Percentiles rank a stretch among this genome's conserved stretches.
These are phyloP conservation scores for Candida ovalis DNA, from an alignment of 805 yeast species.

Conservation along the genomic window DNA sequence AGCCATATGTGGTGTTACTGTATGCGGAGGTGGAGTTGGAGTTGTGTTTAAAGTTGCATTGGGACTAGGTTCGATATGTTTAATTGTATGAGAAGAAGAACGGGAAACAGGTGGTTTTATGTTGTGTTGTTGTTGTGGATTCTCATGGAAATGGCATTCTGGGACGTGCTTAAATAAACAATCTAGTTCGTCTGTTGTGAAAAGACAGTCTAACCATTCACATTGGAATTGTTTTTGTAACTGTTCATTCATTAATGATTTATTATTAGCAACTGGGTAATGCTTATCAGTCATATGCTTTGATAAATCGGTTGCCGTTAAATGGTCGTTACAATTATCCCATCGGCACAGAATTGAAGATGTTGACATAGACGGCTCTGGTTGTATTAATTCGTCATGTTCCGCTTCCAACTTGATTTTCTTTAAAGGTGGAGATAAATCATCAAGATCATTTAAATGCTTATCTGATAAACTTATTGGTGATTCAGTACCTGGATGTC, in stretches of 20 bases:
- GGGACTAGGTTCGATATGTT: too few species aligned
- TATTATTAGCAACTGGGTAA: slow-evolving; percentile 18
- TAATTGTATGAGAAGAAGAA: too few species aligned
- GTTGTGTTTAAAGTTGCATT: too few species aligned
- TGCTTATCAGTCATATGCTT: slow-evolving; percentile 52
- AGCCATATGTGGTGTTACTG: too few species aligned
- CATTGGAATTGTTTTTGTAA: slow-evolving; percentile 40
- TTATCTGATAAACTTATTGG: slow-evolving; percentile 10
- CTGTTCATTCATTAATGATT: not conserved
- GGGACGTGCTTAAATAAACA: slow-evolving; percentile 59
- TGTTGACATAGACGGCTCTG: slow-evolving; percentile 34
- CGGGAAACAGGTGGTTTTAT: too few species aligned
- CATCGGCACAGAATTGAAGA: slow-evolving; percentile 51
- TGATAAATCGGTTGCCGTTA: slow-evolving; percentile 38
- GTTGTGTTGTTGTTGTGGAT: not conserved
- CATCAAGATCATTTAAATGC: not conserved
- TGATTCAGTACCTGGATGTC: slow-evolving; percentile 2
- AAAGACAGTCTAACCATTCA: slow-evolving; percentile 75
- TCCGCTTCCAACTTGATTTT: not conserved
- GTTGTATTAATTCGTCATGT: slow-evolving; percentile 18
- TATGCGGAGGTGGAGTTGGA: too few species aligned
- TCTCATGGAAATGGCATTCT: slow-evolving; percentile 14
- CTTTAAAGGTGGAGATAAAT: not conserved
- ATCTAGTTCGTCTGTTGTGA: slow-evolving; percentile 47
- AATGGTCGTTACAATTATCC: slow-evolving; percentile 53